These are phyloP conservation scores for Pelargonium australe DNA, from an alignment of 441 rosid species.

Conservation along the genomic window DNA sequence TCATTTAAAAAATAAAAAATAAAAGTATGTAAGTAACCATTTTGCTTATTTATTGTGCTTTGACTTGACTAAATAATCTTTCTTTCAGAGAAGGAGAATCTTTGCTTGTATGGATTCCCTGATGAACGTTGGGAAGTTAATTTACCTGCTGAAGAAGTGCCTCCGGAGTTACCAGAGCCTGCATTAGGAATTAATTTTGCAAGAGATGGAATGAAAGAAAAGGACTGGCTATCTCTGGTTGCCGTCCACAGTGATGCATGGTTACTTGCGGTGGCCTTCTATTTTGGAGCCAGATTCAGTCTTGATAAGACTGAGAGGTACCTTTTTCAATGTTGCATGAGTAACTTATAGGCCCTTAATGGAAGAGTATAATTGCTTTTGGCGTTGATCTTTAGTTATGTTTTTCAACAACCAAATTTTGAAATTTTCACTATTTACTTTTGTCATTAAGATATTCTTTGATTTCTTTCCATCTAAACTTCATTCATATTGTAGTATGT, in stretches of 20 bases:
- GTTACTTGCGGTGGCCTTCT: slow-evolving; percentile 88
- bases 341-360: not conserved
- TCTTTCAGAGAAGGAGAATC: slow-evolving; percentile 71
- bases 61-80: not conserved
- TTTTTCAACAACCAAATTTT: not conserved
- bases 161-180: slow-evolving; percentile 98
- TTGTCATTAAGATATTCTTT: not conserved
- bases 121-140: slow-evolving; percentile 93
- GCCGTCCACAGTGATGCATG: slow-evolving; percentile 97
- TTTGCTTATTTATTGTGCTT: not conserved
- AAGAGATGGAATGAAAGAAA: slow-evolving; percentile 95
- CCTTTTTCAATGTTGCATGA: slow-evolving; percentile 9
- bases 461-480: not conserved
- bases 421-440: not conserved
- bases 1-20: no score
- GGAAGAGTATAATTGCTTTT: not conserved
- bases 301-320: slow-evolving; percentile 93
- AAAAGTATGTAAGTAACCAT: not conserved
- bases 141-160: slow-evolving; percentile 93
- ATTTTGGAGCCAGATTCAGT: slow-evolving; percentile 84
- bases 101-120: slow-evolving; percentile 88
- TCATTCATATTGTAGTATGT: not conserved
- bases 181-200: slow-evolving; percentile 94
- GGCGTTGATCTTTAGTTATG: not conserved
- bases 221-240: slow-evolving; percentile 87